Conservation (phyloP, 495 filamentous ascomycete species). For the Penicillium lagena region DNA sequence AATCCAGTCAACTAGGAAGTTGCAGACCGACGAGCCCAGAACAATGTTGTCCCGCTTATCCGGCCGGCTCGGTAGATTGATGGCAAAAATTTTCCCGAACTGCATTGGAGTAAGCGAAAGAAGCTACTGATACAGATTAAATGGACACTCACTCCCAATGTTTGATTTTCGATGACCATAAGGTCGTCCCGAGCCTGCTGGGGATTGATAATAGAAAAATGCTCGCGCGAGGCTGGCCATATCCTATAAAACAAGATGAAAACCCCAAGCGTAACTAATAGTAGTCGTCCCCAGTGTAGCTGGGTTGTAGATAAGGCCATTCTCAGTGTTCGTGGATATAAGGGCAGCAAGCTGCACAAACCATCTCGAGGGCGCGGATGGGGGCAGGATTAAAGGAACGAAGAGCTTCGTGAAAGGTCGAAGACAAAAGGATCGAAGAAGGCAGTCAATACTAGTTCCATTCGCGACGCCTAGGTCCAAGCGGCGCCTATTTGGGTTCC, state of each 20-base stretch:
- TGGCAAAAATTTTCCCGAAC: constrained; percentile 54
- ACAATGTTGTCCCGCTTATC: constrained; percentile 57
- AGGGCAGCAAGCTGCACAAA: not conserved
- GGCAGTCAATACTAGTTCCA: too few relatives aligned
- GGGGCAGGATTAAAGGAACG: too few relatives aligned
- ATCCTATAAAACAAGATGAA: constrained; percentile 1
- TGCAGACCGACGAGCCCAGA: constrained; percentile 43
- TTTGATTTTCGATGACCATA: constrained; percentile 14
- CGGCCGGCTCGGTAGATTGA: constrained; percentile 49
- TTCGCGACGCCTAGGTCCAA: too few relatives aligned
- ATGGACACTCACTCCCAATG: constrained; percentile 13
- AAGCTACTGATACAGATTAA: not conserved
- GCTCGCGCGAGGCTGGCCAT: constrained; percentile 1
- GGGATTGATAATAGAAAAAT: not conserved
- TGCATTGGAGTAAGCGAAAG: constrained; percentile 14
- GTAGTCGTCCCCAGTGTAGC: constrained; percentile 1
- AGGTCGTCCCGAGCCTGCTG: not conserved
- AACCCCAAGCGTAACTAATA: constrained; percentile 1
- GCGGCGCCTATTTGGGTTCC: too few relatives aligned
- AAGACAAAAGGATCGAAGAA: too few relatives aligned
- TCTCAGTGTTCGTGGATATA: not conserved
- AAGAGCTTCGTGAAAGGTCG: too few relatives aligned
- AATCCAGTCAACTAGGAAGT: constrained; percentile 45
- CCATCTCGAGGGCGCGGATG: not conserved
- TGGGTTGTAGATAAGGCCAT: constrained; percentile 4